Conservation (phyloP, 352 stramenopile genomes). For the Globisporangium sylvaticum region DNA sequence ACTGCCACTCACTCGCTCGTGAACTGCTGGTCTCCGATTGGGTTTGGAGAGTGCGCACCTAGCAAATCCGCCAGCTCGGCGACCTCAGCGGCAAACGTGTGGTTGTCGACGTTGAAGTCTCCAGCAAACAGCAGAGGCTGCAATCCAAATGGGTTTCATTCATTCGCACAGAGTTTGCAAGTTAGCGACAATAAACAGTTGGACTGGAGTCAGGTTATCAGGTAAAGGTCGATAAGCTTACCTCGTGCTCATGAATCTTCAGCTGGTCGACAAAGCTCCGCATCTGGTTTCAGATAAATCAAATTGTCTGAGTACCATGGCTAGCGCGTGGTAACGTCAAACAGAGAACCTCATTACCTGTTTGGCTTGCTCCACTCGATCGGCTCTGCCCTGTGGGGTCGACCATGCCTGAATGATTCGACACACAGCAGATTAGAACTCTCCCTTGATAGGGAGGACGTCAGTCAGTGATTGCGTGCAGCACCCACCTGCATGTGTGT, state of each 20-base stretch:
- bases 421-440: no score
- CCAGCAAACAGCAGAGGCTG: slow-evolving; percentile 76
- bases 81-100: slow-evolving; percentile 70
- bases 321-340: not conserved
- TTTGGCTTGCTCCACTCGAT: slow-evolving; percentile 63
- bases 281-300: slow-evolving; percentile 29
- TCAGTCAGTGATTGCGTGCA: no score
- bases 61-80: slow-evolving; percentile 56
- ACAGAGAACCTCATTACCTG: slow-evolving; percentile 30
- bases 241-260: slow-evolving; percentile 61
- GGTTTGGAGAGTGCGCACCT: slow-evolving; percentile 35
- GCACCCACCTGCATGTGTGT: slow-evolving; percentile 75
- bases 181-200: not conserved
- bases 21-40: slow-evolving; percentile 53
- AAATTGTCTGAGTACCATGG: not conserved
- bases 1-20: slow-evolving; percentile 84
- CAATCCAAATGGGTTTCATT: slow-evolving; percentile 1
- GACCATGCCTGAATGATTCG: slow-evolving; percentile 56
- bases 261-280: slow-evolving; percentile 58
- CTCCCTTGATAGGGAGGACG: no score
- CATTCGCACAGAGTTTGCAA: not conserved
- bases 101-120: slow-evolving; percentile 85
- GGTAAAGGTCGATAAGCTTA: slow-evolving; percentile 11
- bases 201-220: no score
- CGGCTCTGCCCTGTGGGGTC: slow-evolving; percentile 47